Percentiles rank a stretch among this genome's conserved stretches.
phyloP scores from a whole-genome alignment of 768 basidiomycete genomes.

The Tricholoma bakamatsutake region DNA sequence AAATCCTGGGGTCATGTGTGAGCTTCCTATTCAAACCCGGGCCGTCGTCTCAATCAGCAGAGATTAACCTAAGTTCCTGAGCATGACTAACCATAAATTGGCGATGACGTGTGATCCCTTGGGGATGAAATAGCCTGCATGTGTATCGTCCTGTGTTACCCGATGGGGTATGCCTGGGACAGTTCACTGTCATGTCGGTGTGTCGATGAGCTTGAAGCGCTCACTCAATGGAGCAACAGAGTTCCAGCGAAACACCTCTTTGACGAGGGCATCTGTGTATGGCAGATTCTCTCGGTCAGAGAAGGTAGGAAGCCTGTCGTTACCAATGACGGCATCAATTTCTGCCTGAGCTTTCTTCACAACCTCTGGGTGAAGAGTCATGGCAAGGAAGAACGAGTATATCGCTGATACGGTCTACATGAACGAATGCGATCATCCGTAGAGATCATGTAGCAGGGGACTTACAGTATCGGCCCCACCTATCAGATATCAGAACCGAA shows the following conservation, averaged over 20 bases:
- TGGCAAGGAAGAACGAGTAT: conserved; percentile 57
- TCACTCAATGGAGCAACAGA: conserved; percentile 38
- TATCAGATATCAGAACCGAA: conserved; percentile 13
- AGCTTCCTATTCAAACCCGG: conserved; percentile 41
- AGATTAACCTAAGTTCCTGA: conserved; percentile 13
- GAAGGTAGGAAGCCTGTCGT: conserved; percentile 55
- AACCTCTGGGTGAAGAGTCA: conserved; percentile 50
- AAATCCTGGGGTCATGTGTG: conserved; percentile 47
- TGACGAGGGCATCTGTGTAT: conserved; percentile 53
- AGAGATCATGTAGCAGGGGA: conserved; percentile 1
- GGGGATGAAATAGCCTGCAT: conserved; percentile 57
- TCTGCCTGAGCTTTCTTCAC: conserved; percentile 57
- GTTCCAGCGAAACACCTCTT: conserved; percentile 53
- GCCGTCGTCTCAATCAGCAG: neutral
- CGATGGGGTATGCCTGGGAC: conserved; percentile 46
- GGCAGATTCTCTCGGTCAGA: conserved; percentile 54
- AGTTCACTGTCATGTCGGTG: conserved; percentile 6
- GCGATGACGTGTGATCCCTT: conserved; percentile 47
- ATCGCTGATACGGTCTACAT: conserved; percentile 55
- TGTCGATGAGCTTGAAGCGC: conserved; percentile 7
- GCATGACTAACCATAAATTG: conserved; percentile 38
- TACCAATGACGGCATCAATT: conserved; percentile 54
- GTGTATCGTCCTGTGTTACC: conserved; percentile 50
- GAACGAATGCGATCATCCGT: conserved; percentile 4
- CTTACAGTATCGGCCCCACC: conserved; percentile 56